Conservation (phyloP, 1,284 basidiomycete genomes). For the Ceratobasidium sp. region DNA sequence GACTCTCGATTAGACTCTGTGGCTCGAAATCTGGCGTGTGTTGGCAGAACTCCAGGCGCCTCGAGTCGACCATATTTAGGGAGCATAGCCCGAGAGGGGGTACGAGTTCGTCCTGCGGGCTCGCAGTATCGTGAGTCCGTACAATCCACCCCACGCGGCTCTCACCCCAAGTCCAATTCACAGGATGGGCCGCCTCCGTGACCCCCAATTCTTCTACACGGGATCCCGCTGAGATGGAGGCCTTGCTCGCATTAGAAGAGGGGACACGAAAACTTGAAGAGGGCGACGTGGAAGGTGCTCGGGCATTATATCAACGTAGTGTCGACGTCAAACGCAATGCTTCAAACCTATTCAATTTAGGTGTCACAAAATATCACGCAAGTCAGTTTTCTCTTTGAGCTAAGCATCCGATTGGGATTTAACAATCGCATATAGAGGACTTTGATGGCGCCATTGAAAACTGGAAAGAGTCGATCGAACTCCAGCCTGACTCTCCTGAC, state of each 20-base stretch:
- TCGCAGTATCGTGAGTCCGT: not conserved
- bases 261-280: conserved; percentile 89
- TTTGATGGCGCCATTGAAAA: conserved; percentile 82
- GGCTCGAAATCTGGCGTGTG: not conserved
- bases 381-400: conserved; percentile 59
- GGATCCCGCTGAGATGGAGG: conserved; percentile 85
- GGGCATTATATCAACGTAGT: conserved; percentile 78
- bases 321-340: conserved; percentile 81
- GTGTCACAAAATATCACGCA: conserved; percentile 86
- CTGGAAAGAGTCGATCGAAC: conserved; percentile 84
- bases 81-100: not conserved
- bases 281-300: conserved; percentile 84
- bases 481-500: conserved; percentile 86
- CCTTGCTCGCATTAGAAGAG: conserved; percentile 80
- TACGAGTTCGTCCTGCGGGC: not conserved
- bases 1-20: conserved; percentile 7
- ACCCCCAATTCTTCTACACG: conserved; percentile 77
- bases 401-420: conserved; percentile 37
- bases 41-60: not conserved
- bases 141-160: not conserved
- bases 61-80: not conserved
- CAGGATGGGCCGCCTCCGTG: conserved; percentile 84
- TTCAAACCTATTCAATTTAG: conserved; percentile 80
- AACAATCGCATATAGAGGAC: conserved; percentile 65
- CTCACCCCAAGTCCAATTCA: not conserved